Base-by-base conservation (phyloP, 306 rosid species). In the Malus sieversii region DNA sequence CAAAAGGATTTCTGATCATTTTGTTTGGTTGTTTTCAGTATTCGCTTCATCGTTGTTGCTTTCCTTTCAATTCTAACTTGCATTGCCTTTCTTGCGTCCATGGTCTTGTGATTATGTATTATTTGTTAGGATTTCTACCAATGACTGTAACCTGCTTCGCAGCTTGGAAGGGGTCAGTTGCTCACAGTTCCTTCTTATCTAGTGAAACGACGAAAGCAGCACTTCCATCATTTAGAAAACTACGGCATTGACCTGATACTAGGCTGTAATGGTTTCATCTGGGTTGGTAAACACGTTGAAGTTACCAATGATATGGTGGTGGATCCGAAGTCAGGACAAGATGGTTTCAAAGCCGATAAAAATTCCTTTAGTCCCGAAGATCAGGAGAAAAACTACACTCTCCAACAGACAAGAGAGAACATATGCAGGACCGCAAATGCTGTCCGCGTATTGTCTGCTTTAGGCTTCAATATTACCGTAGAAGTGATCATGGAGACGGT, bases 121-220 rank as follows among this genome's bases (percentile, higher is more conserved):
- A 48, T 18, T 25, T 67, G 53, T 25, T 48, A n/a, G 14, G 8
- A 58, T 15, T 23, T 57, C 18, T 35, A 9, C 5, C 33, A 55
- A 8, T 25, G 19, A 6, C 30, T 55, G 10, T 75, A 65, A 63
- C 18, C 74, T 75, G 42, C 66, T 42, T 79, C 51, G 51, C 97
- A 92, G 97, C 97, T 92, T 73, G 87, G 78, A 72, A 89, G 89
- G 81, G 98, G 98, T 67, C 97, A 95, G 76, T 62, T 95, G 82
- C 88, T 95, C 19, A 83, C 84, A 4, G 87, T 90, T 45, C 70
- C 97, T 20, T 90, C 98, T 45, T 92, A 92, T 79, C 83, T 92
- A 65, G 91, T 90, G 79, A 95, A 92, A 94, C 90, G 93, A 83
- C 90, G 92, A 48, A 92, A 95, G 63, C 98, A 87, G 58, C 97